Percentiles rank a stretch among this genome's conserved stretches.
These are phyloP conservation scores for Tetracentron sinense DNA, from an alignment of 164 flowering plant species.

Conservation along the genomic window DNA sequence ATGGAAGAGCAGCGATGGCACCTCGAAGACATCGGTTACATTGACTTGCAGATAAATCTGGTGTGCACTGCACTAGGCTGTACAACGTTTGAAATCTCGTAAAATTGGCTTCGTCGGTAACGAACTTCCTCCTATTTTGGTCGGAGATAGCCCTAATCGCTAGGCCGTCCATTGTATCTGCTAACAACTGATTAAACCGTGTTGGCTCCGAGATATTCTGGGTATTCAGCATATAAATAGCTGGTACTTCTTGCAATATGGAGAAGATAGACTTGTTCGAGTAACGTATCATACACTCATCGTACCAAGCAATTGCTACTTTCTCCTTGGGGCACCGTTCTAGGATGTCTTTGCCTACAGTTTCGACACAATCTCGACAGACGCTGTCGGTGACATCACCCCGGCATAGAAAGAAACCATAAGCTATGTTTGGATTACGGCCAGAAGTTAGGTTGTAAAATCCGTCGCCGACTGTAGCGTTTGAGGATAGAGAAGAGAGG, in stretches of 20 bases:
- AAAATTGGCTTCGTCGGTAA: neutral
- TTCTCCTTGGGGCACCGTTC: neutral
- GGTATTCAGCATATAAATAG: neutral
- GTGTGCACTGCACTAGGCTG: conserved; percentile 12
- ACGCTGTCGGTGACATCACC: neutral
- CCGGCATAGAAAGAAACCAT: conserved; percentile 15
- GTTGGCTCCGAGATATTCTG: neutral
- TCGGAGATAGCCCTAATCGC: neutral
- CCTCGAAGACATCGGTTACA: neutral
- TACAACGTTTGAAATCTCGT: neutral
- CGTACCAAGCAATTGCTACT: conserved; percentile 3
- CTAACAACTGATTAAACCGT: neutral
- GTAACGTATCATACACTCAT: conserved; percentile 16
- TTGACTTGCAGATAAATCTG: neutral
- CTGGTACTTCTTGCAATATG: neutral
- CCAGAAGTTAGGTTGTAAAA: conserved; percentile 20
- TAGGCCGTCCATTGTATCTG: neutral
- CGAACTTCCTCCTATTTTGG: neutral
- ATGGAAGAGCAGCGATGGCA: neutral
- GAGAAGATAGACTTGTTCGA: conserved; percentile 12
- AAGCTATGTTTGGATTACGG: neutral
- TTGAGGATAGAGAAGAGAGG: no score
- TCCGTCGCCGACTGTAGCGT: conserved; percentile 11
- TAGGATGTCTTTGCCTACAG: neutral
- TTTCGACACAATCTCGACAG: conserved; percentile 8